A percentile compares a stretch with the other conserved stretches of the same genome.
Conservation (phyloP, 495 filamentous ascomycete species). For the Penicillium salamii region DNA sequence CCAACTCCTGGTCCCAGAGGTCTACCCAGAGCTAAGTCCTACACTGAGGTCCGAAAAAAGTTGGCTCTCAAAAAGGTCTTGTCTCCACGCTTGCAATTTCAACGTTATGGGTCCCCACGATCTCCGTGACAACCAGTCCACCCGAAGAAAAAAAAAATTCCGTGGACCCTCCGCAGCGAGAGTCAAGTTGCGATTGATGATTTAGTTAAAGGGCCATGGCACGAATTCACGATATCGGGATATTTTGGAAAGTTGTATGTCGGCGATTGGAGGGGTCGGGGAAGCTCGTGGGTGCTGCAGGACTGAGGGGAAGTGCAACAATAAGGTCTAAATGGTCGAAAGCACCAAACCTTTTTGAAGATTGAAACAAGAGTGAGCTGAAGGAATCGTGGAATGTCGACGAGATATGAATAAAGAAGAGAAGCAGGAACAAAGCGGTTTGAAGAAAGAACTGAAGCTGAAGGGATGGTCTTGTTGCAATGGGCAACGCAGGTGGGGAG, state of each 20-base stretch:
- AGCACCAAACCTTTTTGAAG: too few relatives aligned
- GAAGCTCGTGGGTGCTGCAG: conserved; percentile 24
- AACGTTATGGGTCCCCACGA: conserved; percentile 12
- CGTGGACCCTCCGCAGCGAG: conserved; percentile 19
- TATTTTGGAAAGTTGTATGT: conserved; percentile 14
- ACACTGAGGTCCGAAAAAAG: conserved; percentile 7
- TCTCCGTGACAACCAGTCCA: conserved; percentile 11
- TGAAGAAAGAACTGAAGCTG: conserved; percentile 47
- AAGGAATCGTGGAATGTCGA: conserved; percentile 4
- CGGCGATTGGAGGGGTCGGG: conserved; percentile 22
- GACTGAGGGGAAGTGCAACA: conserved; percentile 7
- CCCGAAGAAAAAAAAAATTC: not conserved
- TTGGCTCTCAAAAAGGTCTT: not conserved
- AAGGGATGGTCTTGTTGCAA: conserved; percentile 53
- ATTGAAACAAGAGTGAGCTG: not conserved
- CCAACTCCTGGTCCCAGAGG: not conserved
- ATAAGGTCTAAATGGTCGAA: not conserved
- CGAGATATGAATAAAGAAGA: conserved; percentile 12
- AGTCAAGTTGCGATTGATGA: not conserved
- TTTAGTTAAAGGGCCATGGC: conserved; percentile 5
- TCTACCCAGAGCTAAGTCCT: conserved; percentile 7
- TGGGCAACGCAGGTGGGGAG: conserved; percentile 51
- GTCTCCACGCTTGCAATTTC: conserved; percentile 14
- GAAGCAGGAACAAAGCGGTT: conserved; percentile 28
- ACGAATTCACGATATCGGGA: conserved; percentile 7